phyloP scores from a whole-genome alignment of 108 stramenopile genomes.

The Discostella stelligeroides region DNA sequence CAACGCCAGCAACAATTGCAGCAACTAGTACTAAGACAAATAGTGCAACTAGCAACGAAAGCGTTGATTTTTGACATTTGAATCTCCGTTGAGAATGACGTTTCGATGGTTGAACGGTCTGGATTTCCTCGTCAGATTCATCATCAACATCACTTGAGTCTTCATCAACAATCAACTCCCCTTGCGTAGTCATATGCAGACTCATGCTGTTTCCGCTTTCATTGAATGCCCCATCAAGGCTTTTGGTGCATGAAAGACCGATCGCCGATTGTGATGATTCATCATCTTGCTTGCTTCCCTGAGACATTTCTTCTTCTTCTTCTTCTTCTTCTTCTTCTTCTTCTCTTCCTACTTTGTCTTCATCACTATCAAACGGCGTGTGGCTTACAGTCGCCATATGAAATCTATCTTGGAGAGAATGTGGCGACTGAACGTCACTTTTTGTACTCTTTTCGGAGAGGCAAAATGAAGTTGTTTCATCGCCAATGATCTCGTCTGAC shows the following conservation, averaged over 20 bases:
- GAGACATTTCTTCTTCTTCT: background rate
- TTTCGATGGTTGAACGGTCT: background rate
- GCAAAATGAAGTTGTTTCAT: slow-evolving; percentile 12
- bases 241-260: background rate
- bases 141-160: slow-evolving; percentile 2
- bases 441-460: slow-evolving; percentile 12
- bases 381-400: background rate
- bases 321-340: too few relatives aligned
- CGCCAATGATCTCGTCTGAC: background rate
- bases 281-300: background rate
- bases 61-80: slow-evolving; percentile 27
- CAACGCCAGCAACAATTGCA: slow-evolving; percentile 4
- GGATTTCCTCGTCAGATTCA: background rate
- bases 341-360: background rate
- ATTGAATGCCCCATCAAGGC: slow-evolving; percentile 4
- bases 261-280: background rate
- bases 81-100: background rate
- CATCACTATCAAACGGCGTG: slow-evolving; percentile 12
- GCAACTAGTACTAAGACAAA: slow-evolving; percentile 8
- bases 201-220: slow-evolving; percentile 19
- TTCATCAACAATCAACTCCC: background rate
- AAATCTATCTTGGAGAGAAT: slow-evolving; percentile 8
- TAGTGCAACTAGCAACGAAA: slow-evolving; percentile 2
- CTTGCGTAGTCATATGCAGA: slow-evolving; percentile 4
- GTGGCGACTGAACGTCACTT: background rate